These are phyloP conservation scores for Oryza rufipogon DNA, from an alignment of 176 grass and related monocot genomes.

Conservation along the genomic window DNA sequence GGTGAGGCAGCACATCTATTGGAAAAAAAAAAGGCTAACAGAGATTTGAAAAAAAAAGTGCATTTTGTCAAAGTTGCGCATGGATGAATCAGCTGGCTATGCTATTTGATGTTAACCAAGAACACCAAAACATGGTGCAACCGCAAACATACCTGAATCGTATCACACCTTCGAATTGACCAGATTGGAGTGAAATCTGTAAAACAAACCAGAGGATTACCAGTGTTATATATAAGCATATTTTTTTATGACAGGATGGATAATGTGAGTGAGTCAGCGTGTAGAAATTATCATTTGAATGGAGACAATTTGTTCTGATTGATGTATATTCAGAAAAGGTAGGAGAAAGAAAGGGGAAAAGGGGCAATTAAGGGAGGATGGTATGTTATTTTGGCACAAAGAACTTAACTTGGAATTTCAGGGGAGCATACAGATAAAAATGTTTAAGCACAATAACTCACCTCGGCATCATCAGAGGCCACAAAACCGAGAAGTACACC, in stretches of 20 bases:
- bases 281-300: background rate
- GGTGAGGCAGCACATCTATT: background rate
- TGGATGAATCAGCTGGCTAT: background rate
- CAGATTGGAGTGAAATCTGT: constrained; percentile 74
- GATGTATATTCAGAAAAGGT: constrained; percentile 28
- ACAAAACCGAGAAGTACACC: constrained; percentile 88
- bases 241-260: constrained; percentile 9
- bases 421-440: constrained; percentile 28
- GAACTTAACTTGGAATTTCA: constrained; percentile 24
- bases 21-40: background rate
- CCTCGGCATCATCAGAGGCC: constrained; percentile 71
- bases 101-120: background rate
- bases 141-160: constrained; percentile 62
- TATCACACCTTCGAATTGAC: constrained; percentile 78
- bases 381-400: background rate
- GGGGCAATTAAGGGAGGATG: background rate
- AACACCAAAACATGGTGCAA: constrained; percentile 1
- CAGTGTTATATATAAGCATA: background rate
- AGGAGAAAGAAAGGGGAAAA: background rate
- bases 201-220: constrained; percentile 35
- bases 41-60: background rate
- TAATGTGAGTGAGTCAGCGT: background rate
- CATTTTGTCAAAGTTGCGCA: too few species aligned
- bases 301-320: background rate
- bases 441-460: constrained; percentile 39